A percentile compares a stretch with the other conserved stretches of the same genome.
These are phyloP conservation scores for Forsythia suspensa DNA, from an alignment of 257 asterid species.

Conservation along the genomic window DNA sequence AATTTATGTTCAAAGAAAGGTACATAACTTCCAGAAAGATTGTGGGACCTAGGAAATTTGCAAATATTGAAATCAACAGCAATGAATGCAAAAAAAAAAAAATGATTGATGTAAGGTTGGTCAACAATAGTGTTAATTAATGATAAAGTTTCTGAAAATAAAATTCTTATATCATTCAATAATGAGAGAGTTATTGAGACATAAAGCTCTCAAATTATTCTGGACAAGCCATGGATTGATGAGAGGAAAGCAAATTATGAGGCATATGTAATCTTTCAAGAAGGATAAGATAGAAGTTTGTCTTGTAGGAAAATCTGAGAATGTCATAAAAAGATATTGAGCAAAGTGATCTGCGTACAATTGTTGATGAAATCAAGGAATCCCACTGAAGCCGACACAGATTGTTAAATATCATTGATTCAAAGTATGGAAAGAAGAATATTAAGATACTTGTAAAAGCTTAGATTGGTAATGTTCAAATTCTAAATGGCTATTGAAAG, in stretches of 20 bases:
- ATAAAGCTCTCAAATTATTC: not conserved
- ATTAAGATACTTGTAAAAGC: not conserved
- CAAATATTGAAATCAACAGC: not conserved
- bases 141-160: not conserved
- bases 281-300: not conserved
- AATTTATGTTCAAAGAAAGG: not conserved
- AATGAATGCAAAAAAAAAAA: not conserved
- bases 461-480: not conserved
- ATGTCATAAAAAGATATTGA: not conserved
- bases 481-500: not conserved
- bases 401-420: not conserved
- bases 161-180: not conserved
- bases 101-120: not conserved
- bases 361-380: not conserved
- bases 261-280: not conserved
- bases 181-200: not conserved
- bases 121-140: not conserved
- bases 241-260: not conserved
- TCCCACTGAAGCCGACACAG: not conserved
- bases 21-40: not conserved
- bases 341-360: not conserved
- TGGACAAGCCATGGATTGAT: not conserved
- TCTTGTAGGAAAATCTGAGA: not conserved
- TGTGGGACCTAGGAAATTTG: not conserved
- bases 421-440: not conserved